phyloP scores from a whole-genome alignment of 1,284 basidiomycete genomes.

The Gymnopus androsaceus region DNA sequence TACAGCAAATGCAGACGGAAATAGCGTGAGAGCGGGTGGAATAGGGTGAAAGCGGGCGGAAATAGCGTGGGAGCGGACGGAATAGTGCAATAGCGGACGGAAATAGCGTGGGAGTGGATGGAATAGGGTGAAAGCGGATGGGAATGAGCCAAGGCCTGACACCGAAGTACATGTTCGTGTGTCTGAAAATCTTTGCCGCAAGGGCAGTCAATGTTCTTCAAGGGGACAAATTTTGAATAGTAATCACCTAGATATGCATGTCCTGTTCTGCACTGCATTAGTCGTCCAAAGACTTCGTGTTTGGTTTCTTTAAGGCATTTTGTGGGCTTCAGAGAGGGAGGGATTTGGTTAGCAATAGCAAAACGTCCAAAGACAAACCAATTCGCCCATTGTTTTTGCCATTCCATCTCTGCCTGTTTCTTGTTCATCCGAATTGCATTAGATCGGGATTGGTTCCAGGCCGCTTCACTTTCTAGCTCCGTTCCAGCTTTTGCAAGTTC shows the following conservation, averaged over 20 bases:
- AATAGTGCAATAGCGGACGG: no score
- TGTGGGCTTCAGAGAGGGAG: constrained; percentile 24
- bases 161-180: constrained; percentile 32
- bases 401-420: constrained; percentile 9
- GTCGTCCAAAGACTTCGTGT: constrained; percentile 25
- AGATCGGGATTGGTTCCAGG: not conserved
- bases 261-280: constrained; percentile 28
- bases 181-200: constrained; percentile 30
- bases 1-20: no score
- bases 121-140: no score
- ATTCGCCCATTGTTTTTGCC: constrained; percentile 24
- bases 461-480: not conserved
- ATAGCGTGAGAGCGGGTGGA: no score
- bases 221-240: constrained; percentile 27
- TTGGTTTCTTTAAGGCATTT: constrained; percentile 19
- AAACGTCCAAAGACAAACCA: constrained; percentile 20
- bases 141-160: no score
- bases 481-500: constrained; percentile 28
- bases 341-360: constrained; percentile 27
- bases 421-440: constrained; percentile 22
- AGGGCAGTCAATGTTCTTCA: constrained; percentile 26
- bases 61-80: no score
- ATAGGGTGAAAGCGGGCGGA: no score
- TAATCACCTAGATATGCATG: constrained; percentile 33
- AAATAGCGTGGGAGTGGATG: no score